Conservation (phyloP, 2,329 filamentous ascomycete genomes). For the Catunica adiposa region DNA sequence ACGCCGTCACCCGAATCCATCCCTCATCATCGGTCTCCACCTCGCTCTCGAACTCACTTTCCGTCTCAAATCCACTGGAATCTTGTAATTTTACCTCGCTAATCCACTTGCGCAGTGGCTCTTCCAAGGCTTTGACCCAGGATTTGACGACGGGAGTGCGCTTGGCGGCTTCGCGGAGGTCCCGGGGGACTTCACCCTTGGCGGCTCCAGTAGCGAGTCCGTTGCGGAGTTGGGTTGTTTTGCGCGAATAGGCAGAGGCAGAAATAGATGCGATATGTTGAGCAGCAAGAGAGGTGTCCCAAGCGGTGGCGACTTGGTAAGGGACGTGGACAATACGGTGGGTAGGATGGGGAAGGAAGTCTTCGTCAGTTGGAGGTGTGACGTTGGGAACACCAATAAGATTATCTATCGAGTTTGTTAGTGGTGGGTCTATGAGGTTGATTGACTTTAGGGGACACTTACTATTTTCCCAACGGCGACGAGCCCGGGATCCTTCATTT, state of each 20-base stretch:
- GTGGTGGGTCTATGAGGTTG: too few relatives aligned
- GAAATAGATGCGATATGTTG: slow-evolving; percentile 34
- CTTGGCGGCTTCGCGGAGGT: slow-evolving; percentile 68
- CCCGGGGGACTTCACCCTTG: slow-evolving; percentile 52
- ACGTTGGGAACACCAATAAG: slow-evolving; percentile 75
- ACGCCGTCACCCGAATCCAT: slow-evolving; percentile 56
- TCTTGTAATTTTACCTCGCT: slow-evolving; percentile 22
- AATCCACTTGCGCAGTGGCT: slow-evolving; percentile 65
- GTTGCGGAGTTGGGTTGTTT: slow-evolving; percentile 28
- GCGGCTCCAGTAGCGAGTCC: slow-evolving; percentile 29
- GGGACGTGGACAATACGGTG: slow-evolving; percentile 57
- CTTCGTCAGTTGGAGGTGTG: slow-evolving; percentile 61
- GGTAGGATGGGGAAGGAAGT: slow-evolving; percentile 72
- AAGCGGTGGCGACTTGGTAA: slow-evolving; percentile 75
- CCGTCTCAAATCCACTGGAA: slow-evolving; percentile 27
- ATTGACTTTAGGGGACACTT: slow-evolving; percentile 19
- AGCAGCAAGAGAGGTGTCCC: slow-evolving; percentile 45
- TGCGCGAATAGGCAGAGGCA: slow-evolving; percentile 26
- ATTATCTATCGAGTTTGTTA: slow-evolving; percentile 41
- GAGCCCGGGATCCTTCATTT: slow-evolving; percentile 73
- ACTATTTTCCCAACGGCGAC: slow-evolving; percentile 94
- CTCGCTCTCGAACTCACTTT: slow-evolving; percentile 20
- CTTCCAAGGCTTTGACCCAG: slow-evolving; percentile 70
- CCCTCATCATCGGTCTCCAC: slow-evolving; percentile 48
- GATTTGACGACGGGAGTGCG: slow-evolving; percentile 59